Base-by-base conservation (phyloP, 768 basidiomycete genomes). In the Naganishia friedmannii region DNA sequence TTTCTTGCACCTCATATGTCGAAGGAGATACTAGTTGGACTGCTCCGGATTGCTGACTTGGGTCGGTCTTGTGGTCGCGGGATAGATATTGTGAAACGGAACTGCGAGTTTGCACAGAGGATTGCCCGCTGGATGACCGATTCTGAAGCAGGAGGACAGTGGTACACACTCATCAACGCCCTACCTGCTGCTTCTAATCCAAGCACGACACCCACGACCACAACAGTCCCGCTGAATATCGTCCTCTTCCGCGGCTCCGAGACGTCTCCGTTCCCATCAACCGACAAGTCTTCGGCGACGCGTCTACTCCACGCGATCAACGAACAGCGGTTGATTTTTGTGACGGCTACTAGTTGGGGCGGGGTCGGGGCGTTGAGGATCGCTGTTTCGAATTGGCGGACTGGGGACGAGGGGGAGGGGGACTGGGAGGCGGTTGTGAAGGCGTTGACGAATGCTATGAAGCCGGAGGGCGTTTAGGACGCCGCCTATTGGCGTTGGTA, bases 381-480 rank as follows among this genome's bases (percentile, higher is more conserved):
- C 31, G 83, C 83, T 0, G 83, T 84, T 3, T 78, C 78, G 39
- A 83, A 82, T 56, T 81, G 80, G 80, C 63, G 54, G 74, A 79
- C 80, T 12, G 77, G 51, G 74, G 78, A 77, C 17, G 77, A 67
- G 15, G 72, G 55, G 17, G 70, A 72, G 65, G 65, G 65, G 19
- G 80, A 80, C 54, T 75, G 73, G 42, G 76, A 77, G 39, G 72
- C 75, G 26, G 72, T 80, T 15, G 69, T 56, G 6, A 37, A 32
- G 29, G 70, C 65, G 42, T 53, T 73, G 32, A 66, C 2, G 3
- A 23, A 42, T 2, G 60, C 60, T 37, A 63, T 63, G 60, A 29
- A 45, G 23, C 23, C 23, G 17, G 15, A 15, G 45, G 3, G 13
- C 45, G 45, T 17, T 4, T 46, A 46, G 45, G 45, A 37, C n/a